These are phyloP conservation scores for Globisporangium alternatum DNA, from an alignment of 352 stramenopile species.

Conservation along the genomic window DNA sequence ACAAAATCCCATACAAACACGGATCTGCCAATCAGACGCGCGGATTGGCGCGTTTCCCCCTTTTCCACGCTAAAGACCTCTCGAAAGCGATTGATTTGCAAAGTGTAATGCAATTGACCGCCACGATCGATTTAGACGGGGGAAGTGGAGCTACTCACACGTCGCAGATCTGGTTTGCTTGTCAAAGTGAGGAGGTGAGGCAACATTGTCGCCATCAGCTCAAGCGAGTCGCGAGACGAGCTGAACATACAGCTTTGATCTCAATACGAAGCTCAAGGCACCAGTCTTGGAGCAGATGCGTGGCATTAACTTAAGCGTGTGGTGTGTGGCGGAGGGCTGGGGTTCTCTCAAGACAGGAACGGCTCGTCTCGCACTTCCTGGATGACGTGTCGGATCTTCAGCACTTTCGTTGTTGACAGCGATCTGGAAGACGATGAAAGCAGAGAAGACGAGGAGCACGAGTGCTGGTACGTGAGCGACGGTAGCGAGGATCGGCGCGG, in stretches of 20 bases:
- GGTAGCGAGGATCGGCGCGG: slow-evolving; percentile 3
- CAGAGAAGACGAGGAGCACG: slow-evolving; percentile 9
- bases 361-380: slow-evolving; percentile 70
- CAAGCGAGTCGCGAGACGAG: not conserved
- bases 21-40: slow-evolving; percentile 38
- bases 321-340: not conserved
- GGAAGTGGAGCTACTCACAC: slow-evolving; percentile 3
- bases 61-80: slow-evolving; percentile 6
- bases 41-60: slow-evolving; percentile 6
- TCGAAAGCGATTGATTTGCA: not conserved
- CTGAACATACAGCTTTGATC: not conserved
- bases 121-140: slow-evolving; percentile 4
- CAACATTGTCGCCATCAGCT: not conserved
- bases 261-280: not conserved
- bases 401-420: slow-evolving; percentile 33
- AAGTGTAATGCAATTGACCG: not conserved
- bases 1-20: slow-evolving; percentile 42
- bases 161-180: slow-evolving; percentile 16
- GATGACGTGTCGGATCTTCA: slow-evolving; percentile 68
- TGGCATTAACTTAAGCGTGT: slow-evolving; percentile 4
- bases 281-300: not conserved
- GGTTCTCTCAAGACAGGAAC: slow-evolving; percentile 24
- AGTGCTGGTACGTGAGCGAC: slow-evolving; percentile 8
- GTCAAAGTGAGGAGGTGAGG: not conserved
- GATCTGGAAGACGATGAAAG: slow-evolving; percentile 4